Base-by-base conservation (phyloP, 2,329 filamentous ascomycete species). In the Fusarium begoniae region DNA sequence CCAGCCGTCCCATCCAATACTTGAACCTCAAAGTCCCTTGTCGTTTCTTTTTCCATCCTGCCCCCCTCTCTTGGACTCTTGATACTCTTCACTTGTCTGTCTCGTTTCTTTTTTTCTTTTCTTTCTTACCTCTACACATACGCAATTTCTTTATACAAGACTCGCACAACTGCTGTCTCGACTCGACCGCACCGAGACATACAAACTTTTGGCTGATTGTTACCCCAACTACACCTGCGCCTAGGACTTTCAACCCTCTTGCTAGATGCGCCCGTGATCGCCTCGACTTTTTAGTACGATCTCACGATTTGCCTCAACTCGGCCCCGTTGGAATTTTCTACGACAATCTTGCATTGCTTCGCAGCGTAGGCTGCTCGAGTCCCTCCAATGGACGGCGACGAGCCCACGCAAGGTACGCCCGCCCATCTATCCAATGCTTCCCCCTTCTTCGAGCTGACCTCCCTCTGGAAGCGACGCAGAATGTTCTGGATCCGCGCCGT, bases 401-500 rank as follows among this genome's bases (percentile, higher is more conserved):
- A 85, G 79, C 82, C 82, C 63, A 85, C 83, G 65, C 83, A 85
- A 82, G 83, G 83, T 84, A 79, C 40, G 74, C 32, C 43, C 26
- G 48, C 58, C 63, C 26, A 32, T 57, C 62, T 54, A 28, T 35
- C 22, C 32, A 47, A 56, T 48, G 58, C 41, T 47, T 47, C 48
- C 26, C 53, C 38, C 41, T 61, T 70, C 53, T 43, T 55, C 24
- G 37, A 54, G 68, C 76, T 76, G 63, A 75, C 69, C 68, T 56
- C 65, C 30, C 51, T 53, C 35, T 58, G 38, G 28, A 69, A 90
- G 91, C 92, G 63, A 97, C 95, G 22, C 95, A 97, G 81, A 91
- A 90, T 80, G 90, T 93, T 78, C 85, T 95, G 74, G 95, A 98
- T 81, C 94, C 94, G 45, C 90, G 94, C 72, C 91, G 94, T 62